Conservation (phyloP, 305 asterid genomes). For the Lippia alba region DNA sequence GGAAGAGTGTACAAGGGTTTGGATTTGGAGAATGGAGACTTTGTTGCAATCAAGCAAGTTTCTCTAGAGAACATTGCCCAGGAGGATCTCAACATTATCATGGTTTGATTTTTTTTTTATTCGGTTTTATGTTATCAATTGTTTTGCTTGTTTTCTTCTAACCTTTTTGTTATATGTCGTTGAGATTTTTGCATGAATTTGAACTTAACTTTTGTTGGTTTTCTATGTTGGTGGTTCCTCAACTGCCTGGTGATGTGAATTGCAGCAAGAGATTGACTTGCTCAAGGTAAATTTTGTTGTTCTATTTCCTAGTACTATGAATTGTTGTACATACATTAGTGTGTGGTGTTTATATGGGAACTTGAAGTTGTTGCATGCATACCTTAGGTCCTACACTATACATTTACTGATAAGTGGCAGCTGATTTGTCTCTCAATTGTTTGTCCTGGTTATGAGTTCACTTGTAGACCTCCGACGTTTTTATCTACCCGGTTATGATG, state of each 20-base stretch:
- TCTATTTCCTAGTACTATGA: background rate
- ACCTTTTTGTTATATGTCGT: background rate
- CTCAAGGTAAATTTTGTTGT: conserved; percentile 56
- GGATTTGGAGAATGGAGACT: conserved; percentile 87
- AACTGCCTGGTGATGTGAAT: conserved; percentile 29
- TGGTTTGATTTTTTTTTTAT: conserved; percentile 41
- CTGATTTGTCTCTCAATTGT: conserved; percentile 12
- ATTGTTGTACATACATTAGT: background rate
- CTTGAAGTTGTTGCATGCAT: background rate
- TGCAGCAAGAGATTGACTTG: conserved; percentile 78
- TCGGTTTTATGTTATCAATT: background rate
- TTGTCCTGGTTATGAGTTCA: background rate
- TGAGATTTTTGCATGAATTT: background rate
- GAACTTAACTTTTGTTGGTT: conserved; percentile 31
- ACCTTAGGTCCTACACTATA: background rate
- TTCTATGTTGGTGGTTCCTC: conserved; percentile 36
- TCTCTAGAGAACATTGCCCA: conserved; percentile 52
- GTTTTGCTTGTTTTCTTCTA: background rate
- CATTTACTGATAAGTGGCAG: background rate
- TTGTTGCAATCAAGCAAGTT: conserved; percentile 85
- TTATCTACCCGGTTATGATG: conserved; percentile 1
- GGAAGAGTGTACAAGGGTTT: conserved; percentile 86
- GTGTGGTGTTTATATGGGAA: background rate
- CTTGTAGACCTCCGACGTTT: background rate
- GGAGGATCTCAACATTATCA: conserved; percentile 69